Evolutionary conservation across 768 basidiomycete species (phyloP), one percentile per base, ranked within the genome.

Genomic region (Boletus rex-veris): DNA sequence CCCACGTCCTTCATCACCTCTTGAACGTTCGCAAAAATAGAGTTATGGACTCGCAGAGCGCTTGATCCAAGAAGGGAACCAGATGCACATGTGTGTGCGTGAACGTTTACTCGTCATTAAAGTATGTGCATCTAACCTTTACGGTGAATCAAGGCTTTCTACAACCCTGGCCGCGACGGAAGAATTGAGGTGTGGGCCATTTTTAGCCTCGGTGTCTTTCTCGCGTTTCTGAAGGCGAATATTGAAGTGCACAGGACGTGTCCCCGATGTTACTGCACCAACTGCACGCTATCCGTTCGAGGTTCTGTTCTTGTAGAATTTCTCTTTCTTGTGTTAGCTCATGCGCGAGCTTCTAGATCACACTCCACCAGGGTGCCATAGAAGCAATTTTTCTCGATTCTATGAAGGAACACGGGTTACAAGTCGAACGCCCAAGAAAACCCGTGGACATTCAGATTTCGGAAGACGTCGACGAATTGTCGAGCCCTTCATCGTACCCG

Each of bases 31-130:
- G 9, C 12, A 48, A 24, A 24, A 24, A 39, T 16, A 90, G 88
- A 91, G 88, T 57, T 90, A 91, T 69, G 89, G 88, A 7, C 76
- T 91, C 7, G 85, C 80, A 0, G 83, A 88, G 16, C 76, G 80
- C 4, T 62, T 91, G 19, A 54, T 90, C 24, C 75, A 69, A 38
- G 80, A 88, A 60, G 87, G 81, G 6, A 83, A 81, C 53, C 85
- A 87, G 45, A 76, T 91, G 77, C 81, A 88, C 55, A 77, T 81
- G 70, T 81, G 81, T 48, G 88, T 89, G 66, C 54, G 81, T 73
- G 4, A 37, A 15, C 4, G 18, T 39, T 41, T 1, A 1, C 8
- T 41, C 15, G n/a, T 1, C 11, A 19, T 8, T 3, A 6, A 10
- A 9, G 18, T 12, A 36, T 11, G 16, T 8, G 5, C n/a, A 18